phyloP scores from a whole-genome alignment of 2,329 filamentous ascomycete genomes.

The Pseudogymnoascus sp. region DNA sequence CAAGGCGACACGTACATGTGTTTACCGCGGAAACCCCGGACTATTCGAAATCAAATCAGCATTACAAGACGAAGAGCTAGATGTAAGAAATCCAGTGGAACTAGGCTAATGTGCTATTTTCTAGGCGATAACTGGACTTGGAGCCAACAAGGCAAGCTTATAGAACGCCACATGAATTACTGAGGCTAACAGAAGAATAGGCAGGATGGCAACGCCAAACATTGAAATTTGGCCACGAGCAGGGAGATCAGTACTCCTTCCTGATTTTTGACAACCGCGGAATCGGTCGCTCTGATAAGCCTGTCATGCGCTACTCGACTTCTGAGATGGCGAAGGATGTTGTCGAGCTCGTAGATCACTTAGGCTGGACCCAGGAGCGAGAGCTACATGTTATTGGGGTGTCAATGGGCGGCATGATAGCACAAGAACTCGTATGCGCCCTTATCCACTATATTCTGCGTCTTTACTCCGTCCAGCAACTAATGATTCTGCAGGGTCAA shows the following conservation, averaged over 20 bases:
- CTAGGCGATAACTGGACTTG: constrained; percentile 76
- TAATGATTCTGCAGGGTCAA: constrained; percentile 29
- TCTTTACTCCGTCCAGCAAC: neutral
- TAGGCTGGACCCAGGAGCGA: constrained; percentile 57
- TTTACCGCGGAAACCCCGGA: neutral
- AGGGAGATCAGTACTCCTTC: constrained; percentile 58
- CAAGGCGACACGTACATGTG: neutral
- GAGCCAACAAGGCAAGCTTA: constrained; percentile 42
- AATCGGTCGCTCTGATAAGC: constrained; percentile 72
- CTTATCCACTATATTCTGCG: constrained; percentile 10
- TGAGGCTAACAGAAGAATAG: constrained; percentile 27
- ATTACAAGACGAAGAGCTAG: neutral
- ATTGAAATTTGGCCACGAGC: constrained; percentile 68
- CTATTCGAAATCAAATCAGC: neutral
- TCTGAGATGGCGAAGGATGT: constrained; percentile 75
- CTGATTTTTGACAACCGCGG: constrained; percentile 79
- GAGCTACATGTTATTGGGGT: constrained; percentile 65
- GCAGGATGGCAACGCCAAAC: constrained; percentile 77
- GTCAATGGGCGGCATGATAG: constrained; percentile 87
- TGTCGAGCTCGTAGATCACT: constrained; percentile 58
- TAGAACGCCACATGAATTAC: constrained; percentile 7
- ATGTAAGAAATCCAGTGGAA: neutral
- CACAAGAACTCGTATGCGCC: constrained; percentile 60
- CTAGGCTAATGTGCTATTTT: neutral
- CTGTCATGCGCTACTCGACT: constrained; percentile 68